phyloP scores from a whole-genome alignment of 2,329 filamentous ascomycete genomes.

The Pseudonectria foliicola region DNA sequence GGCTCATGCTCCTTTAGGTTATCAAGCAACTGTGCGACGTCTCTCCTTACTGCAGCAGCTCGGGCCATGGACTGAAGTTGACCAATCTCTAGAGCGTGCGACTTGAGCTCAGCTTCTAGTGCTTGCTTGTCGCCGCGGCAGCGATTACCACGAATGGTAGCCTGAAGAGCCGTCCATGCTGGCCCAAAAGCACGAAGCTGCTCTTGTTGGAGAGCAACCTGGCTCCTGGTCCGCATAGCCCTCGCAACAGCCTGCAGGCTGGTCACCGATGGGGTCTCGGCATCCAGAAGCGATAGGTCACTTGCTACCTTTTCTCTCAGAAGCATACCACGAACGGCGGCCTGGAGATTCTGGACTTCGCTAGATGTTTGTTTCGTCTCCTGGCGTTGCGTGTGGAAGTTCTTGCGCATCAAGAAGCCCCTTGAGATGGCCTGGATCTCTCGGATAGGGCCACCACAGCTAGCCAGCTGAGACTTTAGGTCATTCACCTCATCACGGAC shows the following conservation, averaged over 20 bases:
- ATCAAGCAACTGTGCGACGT: conserved; percentile 41
- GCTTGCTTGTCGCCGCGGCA: conserved; percentile 37
- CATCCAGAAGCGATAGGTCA: conserved; percentile 45
- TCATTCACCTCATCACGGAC: conserved; percentile 51
- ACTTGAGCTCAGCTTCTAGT: conserved; percentile 41
- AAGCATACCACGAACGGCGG: conserved; percentile 60
- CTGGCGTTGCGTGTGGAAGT: conserved; percentile 46
- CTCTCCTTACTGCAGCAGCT: conserved; percentile 46
- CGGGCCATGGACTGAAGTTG: conserved; percentile 46
- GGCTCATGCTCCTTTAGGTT: conserved; percentile 39
- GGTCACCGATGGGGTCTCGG: conserved; percentile 42
- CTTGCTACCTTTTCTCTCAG: conserved; percentile 49
- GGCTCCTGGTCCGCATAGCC: conserved; percentile 52
- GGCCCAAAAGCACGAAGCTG: conserved; percentile 43
- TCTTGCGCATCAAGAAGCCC: conserved; percentile 58
- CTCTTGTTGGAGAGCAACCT: conserved; percentile 44
- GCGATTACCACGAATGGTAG: conserved; percentile 38
- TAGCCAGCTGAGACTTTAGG: conserved; percentile 51
- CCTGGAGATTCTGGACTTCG: conserved; percentile 54
- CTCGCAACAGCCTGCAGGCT: conserved; percentile 60
- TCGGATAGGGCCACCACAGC: conserved; percentile 56
- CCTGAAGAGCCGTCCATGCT: conserved; percentile 40
- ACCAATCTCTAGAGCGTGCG: conserved; percentile 37
- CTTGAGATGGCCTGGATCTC: conserved; percentile 60
- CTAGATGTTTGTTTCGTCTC: conserved; percentile 46